Percentiles rank a stretch among this genome's conserved stretches.
phyloP scores from a whole-genome alignment of 1,284 basidiomycete species.

The Cutaneotrichosporon sp. region DNA sequence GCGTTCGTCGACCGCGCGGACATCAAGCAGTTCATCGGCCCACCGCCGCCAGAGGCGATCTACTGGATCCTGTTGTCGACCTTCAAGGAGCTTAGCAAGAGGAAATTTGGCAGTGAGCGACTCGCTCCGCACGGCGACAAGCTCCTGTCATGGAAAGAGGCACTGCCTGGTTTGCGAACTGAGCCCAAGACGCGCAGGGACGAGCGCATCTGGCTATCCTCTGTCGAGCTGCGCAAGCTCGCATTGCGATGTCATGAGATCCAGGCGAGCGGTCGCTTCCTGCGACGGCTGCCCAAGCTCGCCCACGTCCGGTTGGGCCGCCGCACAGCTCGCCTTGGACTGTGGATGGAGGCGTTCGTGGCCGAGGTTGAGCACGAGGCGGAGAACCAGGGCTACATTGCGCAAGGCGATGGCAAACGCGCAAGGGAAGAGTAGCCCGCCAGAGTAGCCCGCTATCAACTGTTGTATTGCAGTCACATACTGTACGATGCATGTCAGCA shows the following conservation, averaged over 20 bases:
- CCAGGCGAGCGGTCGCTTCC: conserved; percentile 29
- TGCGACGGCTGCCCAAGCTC: conserved; percentile 85
- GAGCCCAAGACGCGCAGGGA: conserved; percentile 2
- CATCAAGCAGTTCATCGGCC: conserved; percentile 89
- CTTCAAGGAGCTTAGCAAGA: conserved; percentile 72
- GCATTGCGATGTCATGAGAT: conserved; percentile 10
- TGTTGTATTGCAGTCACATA: background rate
- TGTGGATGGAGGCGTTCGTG: conserved; percentile 64
- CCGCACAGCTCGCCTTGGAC: conserved; percentile 25
- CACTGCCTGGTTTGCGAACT: background rate
- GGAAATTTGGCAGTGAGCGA: conserved; percentile 49
- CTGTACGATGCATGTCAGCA: background rate
- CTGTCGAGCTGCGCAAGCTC: conserved; percentile 6
- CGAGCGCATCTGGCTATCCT: conserved; percentile 19
- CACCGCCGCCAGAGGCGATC: conserved; percentile 83
- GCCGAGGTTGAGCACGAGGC: conserved; percentile 59
- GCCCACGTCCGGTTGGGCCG: conserved; percentile 71
- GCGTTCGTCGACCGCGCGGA: conserved; percentile 97
- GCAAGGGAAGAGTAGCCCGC: conserved; percentile 8
- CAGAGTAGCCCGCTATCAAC: background rate
- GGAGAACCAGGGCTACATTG: background rate
- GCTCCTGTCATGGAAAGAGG: conserved; percentile 38
- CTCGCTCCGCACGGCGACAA: conserved; percentile 64
- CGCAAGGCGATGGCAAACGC: conserved; percentile 11
- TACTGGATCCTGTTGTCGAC: conserved; percentile 91